These are phyloP conservation scores for Termitomyces bulborhizus DNA, from an alignment of 768 basidiomycete genomes.

Conservation along the genomic window DNA sequence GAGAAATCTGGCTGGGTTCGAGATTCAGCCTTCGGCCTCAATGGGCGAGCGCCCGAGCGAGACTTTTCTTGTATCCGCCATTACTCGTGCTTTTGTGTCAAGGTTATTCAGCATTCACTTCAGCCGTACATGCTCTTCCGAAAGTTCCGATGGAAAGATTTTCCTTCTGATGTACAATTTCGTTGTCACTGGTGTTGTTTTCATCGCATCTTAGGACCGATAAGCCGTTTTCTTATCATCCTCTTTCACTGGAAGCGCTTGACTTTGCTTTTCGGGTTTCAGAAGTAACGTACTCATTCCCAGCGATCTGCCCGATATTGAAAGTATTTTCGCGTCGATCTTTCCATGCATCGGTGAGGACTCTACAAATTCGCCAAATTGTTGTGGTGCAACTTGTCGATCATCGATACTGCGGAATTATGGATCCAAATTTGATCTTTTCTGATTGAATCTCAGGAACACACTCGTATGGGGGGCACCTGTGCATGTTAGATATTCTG, in stretches of 20 bases:
- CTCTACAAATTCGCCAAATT: background rate
- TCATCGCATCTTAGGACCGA: background rate
- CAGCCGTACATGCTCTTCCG: background rate
- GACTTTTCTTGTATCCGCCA: background rate
- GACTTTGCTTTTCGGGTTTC: background rate
- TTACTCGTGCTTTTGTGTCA: background rate
- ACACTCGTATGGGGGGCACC: background rate
- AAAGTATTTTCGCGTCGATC: background rate
- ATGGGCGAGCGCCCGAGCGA: background rate
- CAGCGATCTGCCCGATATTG: background rate
- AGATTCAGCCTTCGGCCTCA: background rate
- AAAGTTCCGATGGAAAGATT: background rate
- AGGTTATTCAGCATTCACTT: background rate
- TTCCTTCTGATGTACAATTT: background rate
- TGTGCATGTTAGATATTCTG: no score
- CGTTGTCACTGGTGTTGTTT: background rate
- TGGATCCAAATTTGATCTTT: background rate
- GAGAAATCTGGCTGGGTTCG: background rate
- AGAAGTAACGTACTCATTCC: background rate
- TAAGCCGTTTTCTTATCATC: background rate
- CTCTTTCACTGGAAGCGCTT: background rate
- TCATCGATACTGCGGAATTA: background rate
- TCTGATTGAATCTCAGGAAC: background rate
- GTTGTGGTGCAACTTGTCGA: background rate
- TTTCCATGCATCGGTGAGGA: background rate